Evolutionary conservation across 2,329 filamentous ascomycete genomes (phyloP).

Genomic region (Fusarium austroafricanum): DNA sequence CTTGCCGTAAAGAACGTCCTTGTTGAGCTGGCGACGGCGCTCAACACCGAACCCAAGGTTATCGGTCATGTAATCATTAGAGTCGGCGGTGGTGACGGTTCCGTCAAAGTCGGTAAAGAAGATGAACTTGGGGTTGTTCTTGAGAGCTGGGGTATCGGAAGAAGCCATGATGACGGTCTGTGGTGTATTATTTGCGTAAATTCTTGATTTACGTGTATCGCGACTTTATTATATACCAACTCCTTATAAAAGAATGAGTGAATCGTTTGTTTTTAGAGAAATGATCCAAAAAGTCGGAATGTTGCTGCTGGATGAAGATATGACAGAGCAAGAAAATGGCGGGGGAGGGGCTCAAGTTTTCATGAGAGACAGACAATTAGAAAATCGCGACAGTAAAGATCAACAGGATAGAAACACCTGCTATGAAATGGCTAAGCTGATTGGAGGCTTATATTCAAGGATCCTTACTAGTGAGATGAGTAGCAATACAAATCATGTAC

Average conservation of each 20-base stretch:
- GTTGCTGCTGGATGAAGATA: conserved; percentile 26
- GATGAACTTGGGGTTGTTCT: conserved; percentile 84
- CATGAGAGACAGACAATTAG: conserved; percentile 31
- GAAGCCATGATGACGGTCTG: conserved; percentile 55
- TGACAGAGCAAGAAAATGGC: conserved; percentile 38
- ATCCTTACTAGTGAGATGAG: conserved; percentile 23
- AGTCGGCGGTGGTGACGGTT: conserved; percentile 82
- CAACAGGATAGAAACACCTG: conserved; percentile 35
- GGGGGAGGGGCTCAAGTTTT: conserved; percentile 45
- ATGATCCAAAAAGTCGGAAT: conserved; percentile 9
- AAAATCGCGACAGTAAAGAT: neutral
- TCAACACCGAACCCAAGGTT: conserved; percentile 85
- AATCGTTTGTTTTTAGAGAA: neutral
- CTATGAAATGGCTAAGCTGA: conserved; percentile 31
- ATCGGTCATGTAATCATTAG: conserved; percentile 83
- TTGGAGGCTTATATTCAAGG: conserved; percentile 30
- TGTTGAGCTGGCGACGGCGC: conserved; percentile 78
- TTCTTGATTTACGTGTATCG: neutral
- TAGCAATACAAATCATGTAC: conserved; percentile 26
- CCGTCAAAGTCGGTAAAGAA: conserved; percentile 99
- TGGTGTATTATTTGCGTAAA: neutral
- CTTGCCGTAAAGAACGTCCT: conserved; percentile 77
- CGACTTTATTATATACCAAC: neutral
- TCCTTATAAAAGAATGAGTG: neutral
- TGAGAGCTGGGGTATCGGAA: conserved; percentile 66